phyloP scores from a whole-genome alignment of 2,329 filamentous ascomycete genomes.

The Ascochyta pisi region DNA sequence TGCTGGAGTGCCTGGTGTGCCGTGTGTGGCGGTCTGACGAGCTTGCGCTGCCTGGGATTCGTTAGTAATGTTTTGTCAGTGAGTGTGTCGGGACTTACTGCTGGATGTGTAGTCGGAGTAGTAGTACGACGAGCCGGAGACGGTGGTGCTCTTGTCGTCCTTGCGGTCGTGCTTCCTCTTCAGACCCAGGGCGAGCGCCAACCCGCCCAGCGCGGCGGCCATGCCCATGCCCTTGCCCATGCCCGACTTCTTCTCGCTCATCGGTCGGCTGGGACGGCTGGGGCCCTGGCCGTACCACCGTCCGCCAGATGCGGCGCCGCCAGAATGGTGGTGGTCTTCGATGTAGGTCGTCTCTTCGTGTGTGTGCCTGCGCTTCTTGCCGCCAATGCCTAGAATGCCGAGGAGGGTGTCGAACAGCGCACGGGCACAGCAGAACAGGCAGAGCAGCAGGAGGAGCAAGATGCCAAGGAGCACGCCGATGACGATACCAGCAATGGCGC shows the following conservation, averaged over 20 bases:
- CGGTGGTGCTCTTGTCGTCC: constrained; percentile 54
- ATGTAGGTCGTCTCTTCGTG: constrained; percentile 68
- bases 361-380: constrained; percentile 53
- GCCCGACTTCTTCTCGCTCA: constrained; percentile 44
- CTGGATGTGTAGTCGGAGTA: constrained; percentile 57
- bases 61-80: constrained; percentile 21
- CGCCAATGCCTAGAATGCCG: constrained; percentile 67
- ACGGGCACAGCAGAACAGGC: constrained; percentile 71
- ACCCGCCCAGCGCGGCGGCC: constrained; percentile 52
- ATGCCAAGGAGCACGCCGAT: constrained; percentile 74
- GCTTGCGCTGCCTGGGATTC: constrained; percentile 51
- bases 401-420: constrained; percentile 64
- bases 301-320: constrained; percentile 62
- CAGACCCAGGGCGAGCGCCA: constrained; percentile 55
- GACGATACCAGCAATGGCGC: constrained; percentile 82
- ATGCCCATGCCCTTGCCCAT: constrained; percentile 48
- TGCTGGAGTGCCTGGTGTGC: constrained; percentile 45
- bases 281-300: constrained; percentile 57
- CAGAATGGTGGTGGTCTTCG: constrained; percentile 66
- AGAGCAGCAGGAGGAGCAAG: constrained; percentile 70
- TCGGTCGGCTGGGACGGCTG: constrained; percentile 42
- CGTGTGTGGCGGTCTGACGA: constrained; percentile 52
- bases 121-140: constrained; percentile 49
- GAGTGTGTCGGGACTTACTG: constrained; percentile 48
- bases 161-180: constrained; percentile 52